phyloP scores from a whole-genome alignment of 345 rosid genomes.

The Eutrema heterophyllum region DNA sequence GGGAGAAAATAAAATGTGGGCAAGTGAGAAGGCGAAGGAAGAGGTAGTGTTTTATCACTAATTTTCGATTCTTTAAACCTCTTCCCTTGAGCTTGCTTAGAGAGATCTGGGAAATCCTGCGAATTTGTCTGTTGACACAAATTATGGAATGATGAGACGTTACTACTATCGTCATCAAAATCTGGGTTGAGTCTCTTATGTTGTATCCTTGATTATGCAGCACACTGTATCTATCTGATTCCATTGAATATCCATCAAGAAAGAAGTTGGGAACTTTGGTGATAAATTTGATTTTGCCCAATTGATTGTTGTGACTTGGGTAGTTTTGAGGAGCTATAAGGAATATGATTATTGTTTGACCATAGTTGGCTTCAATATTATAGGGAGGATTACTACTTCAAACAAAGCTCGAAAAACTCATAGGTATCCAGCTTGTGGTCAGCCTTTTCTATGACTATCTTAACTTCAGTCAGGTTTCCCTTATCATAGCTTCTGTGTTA shows the following conservation, averaged over 20 bases:
- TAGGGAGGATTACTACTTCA: constrained; percentile 64
- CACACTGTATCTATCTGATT: no score
- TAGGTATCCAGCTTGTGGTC: constrained; percentile 35
- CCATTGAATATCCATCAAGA: no score
- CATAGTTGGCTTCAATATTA: constrained; percentile 1
- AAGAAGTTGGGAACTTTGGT: background rate
- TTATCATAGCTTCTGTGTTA: constrained; percentile 1
- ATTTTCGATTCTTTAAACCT: background rate
- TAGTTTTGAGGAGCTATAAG: background rate
- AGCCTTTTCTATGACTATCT: background rate
- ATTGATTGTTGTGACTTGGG: background rate
- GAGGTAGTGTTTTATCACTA: constrained; percentile 31
- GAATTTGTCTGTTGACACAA: no score
- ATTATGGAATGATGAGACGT: no score
- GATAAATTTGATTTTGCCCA: background rate
- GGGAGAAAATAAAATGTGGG: constrained; percentile 34
- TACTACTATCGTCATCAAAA: no score
- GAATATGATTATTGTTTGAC: background rate
- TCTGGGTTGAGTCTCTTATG: no score
- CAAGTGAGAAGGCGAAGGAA: constrained; percentile 32
- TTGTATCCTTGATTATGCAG: no score
- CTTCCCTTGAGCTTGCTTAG: background rate
- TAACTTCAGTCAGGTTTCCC: background rate
- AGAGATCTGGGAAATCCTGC: no score
- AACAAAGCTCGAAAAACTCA: constrained; percentile 58